These are phyloP conservation scores for Trifolium pratense DNA, from an alignment of 306 rosid species.

Conservation along the genomic window DNA sequence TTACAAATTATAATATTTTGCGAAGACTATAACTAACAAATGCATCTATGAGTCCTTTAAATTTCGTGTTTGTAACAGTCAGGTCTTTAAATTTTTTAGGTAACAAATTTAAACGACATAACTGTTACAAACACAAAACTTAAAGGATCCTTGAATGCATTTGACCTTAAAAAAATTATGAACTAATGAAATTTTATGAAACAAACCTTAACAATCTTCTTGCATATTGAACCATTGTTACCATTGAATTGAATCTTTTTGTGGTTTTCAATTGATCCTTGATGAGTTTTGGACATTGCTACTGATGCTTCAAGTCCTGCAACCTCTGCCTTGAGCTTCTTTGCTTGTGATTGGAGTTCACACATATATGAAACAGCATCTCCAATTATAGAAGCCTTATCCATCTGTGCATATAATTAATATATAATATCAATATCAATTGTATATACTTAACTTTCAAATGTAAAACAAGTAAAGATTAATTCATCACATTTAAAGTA, in stretches of 20 bases:
- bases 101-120: too few relatives aligned
- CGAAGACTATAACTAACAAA: background rate
- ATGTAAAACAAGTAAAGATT: constrained; percentile 1
- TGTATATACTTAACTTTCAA: background rate
- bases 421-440: background rate
- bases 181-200: background rate
- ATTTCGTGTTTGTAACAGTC: too few relatives aligned
- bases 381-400: constrained; percentile 83
- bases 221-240: constrained; percentile 37
- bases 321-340: constrained; percentile 66
- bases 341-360: constrained; percentile 68
- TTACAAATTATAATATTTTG: background rate
- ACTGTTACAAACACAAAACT: too few relatives aligned
- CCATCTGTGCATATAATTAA: constrained; percentile 60
- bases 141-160: too few relatives aligned
- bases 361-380: constrained; percentile 68
- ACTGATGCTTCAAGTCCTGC: constrained; percentile 63
- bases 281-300: constrained; percentile 38
- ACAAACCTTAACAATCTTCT: constrained; percentile 61
- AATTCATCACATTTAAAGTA: background rate
- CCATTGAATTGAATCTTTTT: constrained; percentile 40
- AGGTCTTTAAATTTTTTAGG: too few relatives aligned
- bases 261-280: constrained; percentile 43
- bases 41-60: too few relatives aligned
- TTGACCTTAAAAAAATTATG: background rate